Evolutionary conservation across 2,329 filamentous ascomycete species (phyloP).

Genomic region (Dothideomycetes sp.): DNA sequence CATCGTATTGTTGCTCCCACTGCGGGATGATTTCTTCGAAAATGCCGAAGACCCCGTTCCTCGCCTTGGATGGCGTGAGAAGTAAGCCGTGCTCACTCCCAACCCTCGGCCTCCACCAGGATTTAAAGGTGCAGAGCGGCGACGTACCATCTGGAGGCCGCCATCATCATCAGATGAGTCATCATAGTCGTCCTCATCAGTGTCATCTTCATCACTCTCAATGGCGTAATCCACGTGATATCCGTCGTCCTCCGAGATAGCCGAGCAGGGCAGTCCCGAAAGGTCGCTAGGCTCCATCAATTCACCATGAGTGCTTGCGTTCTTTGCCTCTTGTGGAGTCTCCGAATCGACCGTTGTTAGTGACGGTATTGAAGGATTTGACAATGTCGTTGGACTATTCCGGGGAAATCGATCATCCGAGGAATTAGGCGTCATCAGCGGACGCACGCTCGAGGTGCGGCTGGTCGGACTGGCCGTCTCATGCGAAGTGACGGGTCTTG

Average conservation of each 20-base stretch:
- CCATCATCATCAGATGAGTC: slow-evolving; percentile 30
- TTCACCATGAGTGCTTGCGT: background rate
- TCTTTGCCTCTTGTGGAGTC: background rate
- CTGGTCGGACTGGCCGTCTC: slow-evolving; percentile 35
- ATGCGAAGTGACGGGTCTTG: background rate
- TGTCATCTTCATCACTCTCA: slow-evolving; percentile 33
- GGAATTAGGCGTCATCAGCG: slow-evolving; percentile 16
- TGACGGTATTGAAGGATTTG: slow-evolving; percentile 43
- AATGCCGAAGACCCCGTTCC: slow-evolving; percentile 23
- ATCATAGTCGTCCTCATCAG: slow-evolving; percentile 32
- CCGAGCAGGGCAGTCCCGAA: background rate
- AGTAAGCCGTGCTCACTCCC: slow-evolving; percentile 30
- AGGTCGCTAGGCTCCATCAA: background rate
- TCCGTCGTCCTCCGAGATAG: slow-evolving; percentile 21
- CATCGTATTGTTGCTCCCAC: slow-evolving; percentile 42
- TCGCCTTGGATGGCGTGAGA: slow-evolving; percentile 25
- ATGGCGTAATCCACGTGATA: slow-evolving; percentile 32
- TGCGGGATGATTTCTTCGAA: slow-evolving; percentile 35
- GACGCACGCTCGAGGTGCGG: slow-evolving; percentile 14
- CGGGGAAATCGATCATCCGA: slow-evolving; percentile 30
- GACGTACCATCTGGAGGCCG: slow-evolving; percentile 30
- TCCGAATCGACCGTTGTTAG: slow-evolving; percentile 38
- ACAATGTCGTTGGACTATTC: slow-evolving; percentile 40
- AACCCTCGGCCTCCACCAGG: slow-evolving; percentile 19
- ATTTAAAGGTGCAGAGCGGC: slow-evolving; percentile 19